These are phyloP conservation scores for Eucalyptus sp. DNA, from an alignment of 345 rosid genomes.

Conservation along the genomic window DNA sequence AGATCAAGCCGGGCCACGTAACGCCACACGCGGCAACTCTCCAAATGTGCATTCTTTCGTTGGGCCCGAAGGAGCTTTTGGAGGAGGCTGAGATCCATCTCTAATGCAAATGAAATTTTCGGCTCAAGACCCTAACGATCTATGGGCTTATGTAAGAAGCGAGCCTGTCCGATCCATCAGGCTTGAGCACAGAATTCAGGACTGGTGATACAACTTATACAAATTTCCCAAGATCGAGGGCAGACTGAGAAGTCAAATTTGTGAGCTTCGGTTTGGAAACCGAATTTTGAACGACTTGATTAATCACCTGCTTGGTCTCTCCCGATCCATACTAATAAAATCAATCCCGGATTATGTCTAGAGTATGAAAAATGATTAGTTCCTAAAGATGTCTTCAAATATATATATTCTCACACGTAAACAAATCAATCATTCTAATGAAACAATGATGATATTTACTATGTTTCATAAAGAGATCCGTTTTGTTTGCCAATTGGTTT, in stretches of 20 bases:
- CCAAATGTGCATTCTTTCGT: not conserved
- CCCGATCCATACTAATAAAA: not conserved
- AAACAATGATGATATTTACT: not conserved
- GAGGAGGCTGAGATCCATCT: not conserved
- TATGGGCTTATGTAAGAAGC: not conserved
- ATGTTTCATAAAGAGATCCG: not conserved
- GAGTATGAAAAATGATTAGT: not conserved
- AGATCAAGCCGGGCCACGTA: not conserved
- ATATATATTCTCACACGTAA: too few relatives aligned
- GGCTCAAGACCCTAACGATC: not conserved
- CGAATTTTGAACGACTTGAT: not conserved
- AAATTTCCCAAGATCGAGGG: not conserved
- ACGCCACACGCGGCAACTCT: not conserved
- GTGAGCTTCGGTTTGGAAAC: not conserved
- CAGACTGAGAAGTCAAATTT: too few relatives aligned
- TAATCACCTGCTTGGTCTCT: not conserved
- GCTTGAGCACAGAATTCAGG: not conserved
- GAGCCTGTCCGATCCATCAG: not conserved
- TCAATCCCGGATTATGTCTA: rapidly evolving
- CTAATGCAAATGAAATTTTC: not conserved
- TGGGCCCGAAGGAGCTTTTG: not conserved
- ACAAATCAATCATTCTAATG: not conserved
- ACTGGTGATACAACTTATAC: not conserved
- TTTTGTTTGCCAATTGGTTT: not conserved
- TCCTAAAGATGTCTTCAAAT: not conserved